Conservation (phyloP, 768 basidiomycete species). For the Pleurotus giganteus region DNA sequence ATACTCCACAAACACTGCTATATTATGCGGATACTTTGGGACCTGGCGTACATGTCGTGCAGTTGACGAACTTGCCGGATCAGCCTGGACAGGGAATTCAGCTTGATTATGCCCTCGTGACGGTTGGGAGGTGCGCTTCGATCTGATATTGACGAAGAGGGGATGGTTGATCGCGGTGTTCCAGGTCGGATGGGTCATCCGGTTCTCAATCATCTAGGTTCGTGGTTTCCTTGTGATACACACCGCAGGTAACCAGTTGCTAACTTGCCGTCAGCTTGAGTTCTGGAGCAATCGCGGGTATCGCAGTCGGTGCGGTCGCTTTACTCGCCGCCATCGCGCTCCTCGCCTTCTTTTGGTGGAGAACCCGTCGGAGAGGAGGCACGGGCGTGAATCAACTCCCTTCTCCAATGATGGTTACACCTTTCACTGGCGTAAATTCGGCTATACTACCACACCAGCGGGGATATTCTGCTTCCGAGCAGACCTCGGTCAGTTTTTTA, state of each 20-base stretch:
- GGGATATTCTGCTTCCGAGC: too few species aligned
- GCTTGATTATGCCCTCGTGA: conserved; percentile 5
- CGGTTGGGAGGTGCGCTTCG: neutral
- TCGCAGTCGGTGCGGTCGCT: neutral
- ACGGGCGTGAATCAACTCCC: too few species aligned
- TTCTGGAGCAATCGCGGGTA: neutral
- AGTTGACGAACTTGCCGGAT: conserved; percentile 3
- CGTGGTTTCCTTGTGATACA: too few species aligned
- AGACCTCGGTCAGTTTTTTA: too few species aligned
- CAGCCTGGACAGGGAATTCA: neutral
- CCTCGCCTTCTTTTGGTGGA: neutral
- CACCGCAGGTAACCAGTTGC: too few species aligned
- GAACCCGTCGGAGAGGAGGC: neutral
- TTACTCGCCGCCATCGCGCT: neutral
- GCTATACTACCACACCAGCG: too few species aligned
- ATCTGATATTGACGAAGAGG: neutral
- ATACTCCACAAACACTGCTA: neutral
- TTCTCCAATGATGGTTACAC: too few species aligned
- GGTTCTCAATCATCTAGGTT: too few species aligned
- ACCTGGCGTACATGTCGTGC: conserved; percentile 4
- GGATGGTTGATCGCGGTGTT: too few species aligned
- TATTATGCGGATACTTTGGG: conserved; percentile 9
- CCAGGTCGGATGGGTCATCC: too few species aligned
- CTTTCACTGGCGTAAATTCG: too few species aligned
- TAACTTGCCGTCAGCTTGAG: neutral